These are phyloP conservation scores for Solanum pimpinellifolium DNA, from an alignment of 257 asterid species.

Conservation along the genomic window DNA sequence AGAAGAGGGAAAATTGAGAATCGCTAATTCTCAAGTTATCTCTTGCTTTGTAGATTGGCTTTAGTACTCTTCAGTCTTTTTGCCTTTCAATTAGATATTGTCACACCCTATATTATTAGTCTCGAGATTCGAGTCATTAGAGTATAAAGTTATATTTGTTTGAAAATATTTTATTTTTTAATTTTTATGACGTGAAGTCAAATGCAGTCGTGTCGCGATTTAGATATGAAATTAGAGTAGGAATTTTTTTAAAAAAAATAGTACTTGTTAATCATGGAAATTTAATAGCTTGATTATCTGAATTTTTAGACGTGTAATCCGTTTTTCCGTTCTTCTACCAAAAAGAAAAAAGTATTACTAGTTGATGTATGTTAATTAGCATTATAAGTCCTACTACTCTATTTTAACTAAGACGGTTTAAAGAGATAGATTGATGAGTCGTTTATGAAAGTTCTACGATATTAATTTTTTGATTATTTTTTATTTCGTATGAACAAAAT, in stretches of 20 bases:
- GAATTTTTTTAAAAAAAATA: too few species aligned
- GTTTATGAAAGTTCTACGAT: too few species aligned
- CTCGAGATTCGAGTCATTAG: not conserved
- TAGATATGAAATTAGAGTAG: not conserved
- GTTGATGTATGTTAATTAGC: not conserved
- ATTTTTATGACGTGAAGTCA: fast-evolving
- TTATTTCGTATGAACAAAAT: not conserved
- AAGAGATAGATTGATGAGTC: not conserved
- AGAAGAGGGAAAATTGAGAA: not conserved
- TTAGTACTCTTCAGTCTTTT: not conserved
- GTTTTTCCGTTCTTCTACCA: not conserved
- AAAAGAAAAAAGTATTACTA: not conserved
- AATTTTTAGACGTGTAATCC: too few species aligned
- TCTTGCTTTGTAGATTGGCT: conserved; percentile 8
- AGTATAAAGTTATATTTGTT: too few species aligned
- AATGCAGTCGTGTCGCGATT: fast-evolving
- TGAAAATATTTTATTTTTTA: not conserved
- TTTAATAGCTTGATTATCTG: too few species aligned
- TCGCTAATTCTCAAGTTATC: conserved; percentile 1
- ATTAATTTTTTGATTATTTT: too few species aligned
- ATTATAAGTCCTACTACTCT: not conserved
- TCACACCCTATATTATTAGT: not conserved
- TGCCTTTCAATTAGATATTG: not conserved
- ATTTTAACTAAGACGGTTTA: too few species aligned
- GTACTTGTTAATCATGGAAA: too few species aligned